These are phyloP conservation scores for Tetrapisispora namnaoensis DNA, from an alignment of 805 yeast species.

Conservation along the genomic window DNA sequence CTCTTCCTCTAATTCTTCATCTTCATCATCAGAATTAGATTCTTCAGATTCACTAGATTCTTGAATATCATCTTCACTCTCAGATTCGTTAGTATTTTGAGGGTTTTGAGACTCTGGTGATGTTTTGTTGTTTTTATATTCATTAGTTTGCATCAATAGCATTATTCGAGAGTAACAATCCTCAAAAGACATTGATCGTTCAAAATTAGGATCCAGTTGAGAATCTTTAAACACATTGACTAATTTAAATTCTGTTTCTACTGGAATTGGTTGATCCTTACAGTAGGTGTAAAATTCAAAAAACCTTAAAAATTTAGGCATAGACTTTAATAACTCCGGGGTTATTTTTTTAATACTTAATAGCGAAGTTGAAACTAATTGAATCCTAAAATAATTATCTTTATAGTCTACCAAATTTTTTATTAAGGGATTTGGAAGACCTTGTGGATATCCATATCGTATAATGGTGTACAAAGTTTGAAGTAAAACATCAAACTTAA, in stretches of 20 bases:
- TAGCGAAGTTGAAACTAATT: constrained; percentile 40
- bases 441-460: constrained; percentile 54
- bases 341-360: constrained; percentile 22
- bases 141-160: constrained; percentile 3
- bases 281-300: constrained; percentile 64
- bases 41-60: neutral
- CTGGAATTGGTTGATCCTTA: constrained; percentile 53
- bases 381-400: constrained; percentile 63
- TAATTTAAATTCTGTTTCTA: constrained; percentile 49
- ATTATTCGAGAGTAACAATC: constrained; percentile 37
- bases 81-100: neutral
- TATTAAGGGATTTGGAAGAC: constrained; percentile 41
- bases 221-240: constrained; percentile 32
- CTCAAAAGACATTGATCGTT: constrained; percentile 30
- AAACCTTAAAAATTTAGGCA: constrained; percentile 40
- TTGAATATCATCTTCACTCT: neutral
- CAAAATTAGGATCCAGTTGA: constrained; percentile 18
- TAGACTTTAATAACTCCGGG: constrained; percentile 15
- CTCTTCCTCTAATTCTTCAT: constrained; percentile 1
- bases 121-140: constrained; percentile 18
- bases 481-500: constrained; percentile 38
- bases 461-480: constrained; percentile 48
- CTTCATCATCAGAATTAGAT: constrained; percentile 1
- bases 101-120: no score
- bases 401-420: constrained; percentile 46